Evolutionary conservation across 2,329 filamentous ascomycete genomes (phyloP).

Genomic region (Colletotrichum karsti): DNA sequence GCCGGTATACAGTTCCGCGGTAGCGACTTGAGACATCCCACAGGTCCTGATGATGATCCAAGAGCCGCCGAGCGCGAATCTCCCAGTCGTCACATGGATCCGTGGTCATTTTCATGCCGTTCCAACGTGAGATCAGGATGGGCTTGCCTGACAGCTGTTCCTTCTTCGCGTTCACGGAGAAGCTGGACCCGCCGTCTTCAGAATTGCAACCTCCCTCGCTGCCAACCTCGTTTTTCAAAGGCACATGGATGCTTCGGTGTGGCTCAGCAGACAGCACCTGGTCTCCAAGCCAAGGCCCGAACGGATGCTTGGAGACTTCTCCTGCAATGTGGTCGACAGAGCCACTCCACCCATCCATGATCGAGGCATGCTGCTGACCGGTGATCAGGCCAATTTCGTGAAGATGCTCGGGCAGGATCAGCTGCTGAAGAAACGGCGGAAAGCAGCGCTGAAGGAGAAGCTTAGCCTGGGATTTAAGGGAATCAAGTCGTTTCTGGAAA

Average conservation of each 20-base stretch:
- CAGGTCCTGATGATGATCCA: conserved; percentile 54
- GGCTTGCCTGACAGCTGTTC: conserved; percentile 67
- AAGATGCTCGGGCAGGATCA: conserved; percentile 5
- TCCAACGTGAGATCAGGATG: conserved; percentile 30
- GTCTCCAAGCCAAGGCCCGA: not conserved
- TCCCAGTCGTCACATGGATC: not conserved
- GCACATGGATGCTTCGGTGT: not conserved
- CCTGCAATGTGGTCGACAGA: not conserved
- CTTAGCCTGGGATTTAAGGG: not conserved
- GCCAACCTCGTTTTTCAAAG: not conserved
- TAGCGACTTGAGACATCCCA: conserved; percentile 63
- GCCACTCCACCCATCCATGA: not conserved
- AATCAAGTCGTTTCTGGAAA: conserved; percentile 1
- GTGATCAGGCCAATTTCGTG: conserved; percentile 10
- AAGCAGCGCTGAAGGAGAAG: not conserved
- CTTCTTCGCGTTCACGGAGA: conserved; percentile 1
- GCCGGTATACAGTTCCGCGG: conserved; percentile 73
- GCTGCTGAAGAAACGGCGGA: not conserved
- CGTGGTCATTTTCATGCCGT: not conserved
- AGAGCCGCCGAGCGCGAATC: conserved; percentile 9
- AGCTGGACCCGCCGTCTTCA: not conserved
- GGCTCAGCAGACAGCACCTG: not conserved
- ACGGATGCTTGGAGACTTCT: not conserved
- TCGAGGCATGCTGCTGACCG: conserved; percentile 21
- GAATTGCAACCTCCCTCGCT: not conserved